phyloP scores from a whole-genome alignment of 2,329 filamentous ascomycete species.

The Xylariomycetidae sp. region DNA sequence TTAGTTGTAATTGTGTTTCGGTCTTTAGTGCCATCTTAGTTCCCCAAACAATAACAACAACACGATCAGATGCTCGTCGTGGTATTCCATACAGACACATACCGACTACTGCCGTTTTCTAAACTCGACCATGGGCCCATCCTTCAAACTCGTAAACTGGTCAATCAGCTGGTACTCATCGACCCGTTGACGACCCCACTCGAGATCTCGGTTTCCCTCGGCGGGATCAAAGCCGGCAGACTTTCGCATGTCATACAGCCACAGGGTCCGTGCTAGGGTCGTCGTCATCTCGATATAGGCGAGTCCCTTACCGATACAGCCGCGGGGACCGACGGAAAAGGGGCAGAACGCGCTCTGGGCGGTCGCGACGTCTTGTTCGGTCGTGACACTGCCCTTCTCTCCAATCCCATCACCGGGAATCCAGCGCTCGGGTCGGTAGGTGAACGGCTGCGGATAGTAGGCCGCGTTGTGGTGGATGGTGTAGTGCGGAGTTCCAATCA shows the following conservation, averaged over 20 bases:
- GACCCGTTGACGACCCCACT: constrained; percentile 48
- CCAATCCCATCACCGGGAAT: too few relatives aligned
- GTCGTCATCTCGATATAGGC: constrained; percentile 63
- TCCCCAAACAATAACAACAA: too few relatives aligned
- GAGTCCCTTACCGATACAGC: constrained; percentile 66
- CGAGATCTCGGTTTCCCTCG: constrained; percentile 41
- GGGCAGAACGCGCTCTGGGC: constrained; percentile 69
- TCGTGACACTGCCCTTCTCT: too few relatives aligned
- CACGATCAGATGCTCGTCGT: too few relatives aligned
- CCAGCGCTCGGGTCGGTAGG: constrained; percentile 61
- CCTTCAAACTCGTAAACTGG: constrained; percentile 67
- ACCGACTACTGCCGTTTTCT: constrained; percentile 22
- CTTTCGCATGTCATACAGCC: constrained; percentile 52
- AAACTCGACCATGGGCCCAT: constrained; percentile 65
- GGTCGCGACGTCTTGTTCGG: constrained; percentile 43
- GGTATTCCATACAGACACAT: too few relatives aligned
- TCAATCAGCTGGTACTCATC: constrained; percentile 66
- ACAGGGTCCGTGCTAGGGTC: constrained; percentile 56
- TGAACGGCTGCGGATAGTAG: constrained; percentile 56
- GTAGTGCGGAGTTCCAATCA: constrained; percentile 62
- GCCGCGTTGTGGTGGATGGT: constrained; percentile 60
- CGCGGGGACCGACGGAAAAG: constrained; percentile 63
- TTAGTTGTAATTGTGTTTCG: too few relatives aligned
- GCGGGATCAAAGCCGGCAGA: constrained; percentile 45
- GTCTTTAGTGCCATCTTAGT: too few relatives aligned